phyloP scores from a whole-genome alignment of 1,139 yeast genomes.

The Protomyces pachydermus region DNA sequence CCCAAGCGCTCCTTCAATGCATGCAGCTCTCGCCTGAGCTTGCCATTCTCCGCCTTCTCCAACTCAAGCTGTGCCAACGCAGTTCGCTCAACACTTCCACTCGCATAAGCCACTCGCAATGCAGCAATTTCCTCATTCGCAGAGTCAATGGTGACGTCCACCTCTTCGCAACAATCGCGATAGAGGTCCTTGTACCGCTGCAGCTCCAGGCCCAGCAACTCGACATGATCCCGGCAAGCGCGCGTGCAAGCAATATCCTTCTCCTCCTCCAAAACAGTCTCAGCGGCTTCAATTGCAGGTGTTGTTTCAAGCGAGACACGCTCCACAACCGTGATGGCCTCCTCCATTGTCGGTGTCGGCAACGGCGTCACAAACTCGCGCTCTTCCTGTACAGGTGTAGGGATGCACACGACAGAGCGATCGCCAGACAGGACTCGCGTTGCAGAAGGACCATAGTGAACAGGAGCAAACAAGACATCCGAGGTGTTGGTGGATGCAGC shows the following conservation, averaged over 20 bases:
- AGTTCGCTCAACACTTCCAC: conserved; percentile 13
- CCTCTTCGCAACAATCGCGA: conserved; percentile 13
- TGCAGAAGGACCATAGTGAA: not conserved
- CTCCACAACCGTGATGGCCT: not conserved
- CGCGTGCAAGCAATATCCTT: not conserved
- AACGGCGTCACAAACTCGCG: not conserved
- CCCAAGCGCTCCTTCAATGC: not conserved
- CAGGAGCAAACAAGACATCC: not conserved
- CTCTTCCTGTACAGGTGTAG: not conserved
- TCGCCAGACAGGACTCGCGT: not conserved
- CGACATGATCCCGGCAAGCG: conserved; percentile 4
- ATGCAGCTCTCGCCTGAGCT: not conserved
- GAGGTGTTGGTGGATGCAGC: not conserved
- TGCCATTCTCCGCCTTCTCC: conserved; percentile 18
- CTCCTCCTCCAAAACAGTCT: not conserved
- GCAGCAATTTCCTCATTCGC: conserved; percentile 22
- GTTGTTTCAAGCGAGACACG: not conserved
- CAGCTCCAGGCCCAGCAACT: conserved; percentile 8
- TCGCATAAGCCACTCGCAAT: conserved; percentile 2
- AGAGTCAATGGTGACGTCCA: conserved; percentile 19
- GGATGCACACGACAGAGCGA: not conserved
- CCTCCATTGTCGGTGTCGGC: not conserved
- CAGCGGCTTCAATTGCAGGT: not conserved
- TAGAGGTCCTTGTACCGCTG: conserved; percentile 17
- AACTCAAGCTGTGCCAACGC: conserved; percentile 12